Base-by-base conservation (phyloP, 176 grass and related monocot species). In the Paspalum vaginatum region DNA sequence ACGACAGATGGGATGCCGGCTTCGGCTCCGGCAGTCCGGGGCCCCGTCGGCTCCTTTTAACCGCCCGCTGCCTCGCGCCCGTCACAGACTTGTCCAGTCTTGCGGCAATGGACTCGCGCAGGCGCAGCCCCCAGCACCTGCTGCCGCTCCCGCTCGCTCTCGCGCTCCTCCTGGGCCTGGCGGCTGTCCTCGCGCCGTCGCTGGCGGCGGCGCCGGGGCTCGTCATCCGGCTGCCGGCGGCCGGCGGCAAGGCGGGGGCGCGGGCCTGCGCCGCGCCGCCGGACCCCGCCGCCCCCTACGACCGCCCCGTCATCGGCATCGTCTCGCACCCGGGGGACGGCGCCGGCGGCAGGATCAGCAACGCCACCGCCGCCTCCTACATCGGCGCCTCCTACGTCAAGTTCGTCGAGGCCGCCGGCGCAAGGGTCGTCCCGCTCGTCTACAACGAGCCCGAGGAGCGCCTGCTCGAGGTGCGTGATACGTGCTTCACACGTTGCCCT, bases 391-490 rank as follows among this genome's bases (percentile, higher is more conserved):
- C 93, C 77, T 95, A 95, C 78, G 84, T 98, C 77, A 98, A 98
- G 84, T 98, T 95, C 84, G 92, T 95, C 72, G 92, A 98, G 83
- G 75, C 86, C 43, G 90, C 88, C 15, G 92, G 96, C 42, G 88
- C 96, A 32, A 83, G 92, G 59, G 90, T 98, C 66, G 80, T 98
- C 61, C 92, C 92, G 49, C 76, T 98, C 86, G 72, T 95, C 78
- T 98, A 93, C 71, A 93, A 98, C 81, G 92, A 98, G 81, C 86
- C 92, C 25, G 88, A 93, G 76, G 96, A 98, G 74, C 70, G 47
- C 74, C 39, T 95, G 37, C 76, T 84, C 51, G 78, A 97, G 77
- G 92, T 98, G 41, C 16, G 27, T 11, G 17, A 32, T 32, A 32
- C 59, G 25, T 6, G 59, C 21, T 18, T 26, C 8, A 20, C 37